Evolutionary conservation across 2,329 filamentous ascomycete species (phyloP).

Genomic region (Fusarium sp.): DNA sequence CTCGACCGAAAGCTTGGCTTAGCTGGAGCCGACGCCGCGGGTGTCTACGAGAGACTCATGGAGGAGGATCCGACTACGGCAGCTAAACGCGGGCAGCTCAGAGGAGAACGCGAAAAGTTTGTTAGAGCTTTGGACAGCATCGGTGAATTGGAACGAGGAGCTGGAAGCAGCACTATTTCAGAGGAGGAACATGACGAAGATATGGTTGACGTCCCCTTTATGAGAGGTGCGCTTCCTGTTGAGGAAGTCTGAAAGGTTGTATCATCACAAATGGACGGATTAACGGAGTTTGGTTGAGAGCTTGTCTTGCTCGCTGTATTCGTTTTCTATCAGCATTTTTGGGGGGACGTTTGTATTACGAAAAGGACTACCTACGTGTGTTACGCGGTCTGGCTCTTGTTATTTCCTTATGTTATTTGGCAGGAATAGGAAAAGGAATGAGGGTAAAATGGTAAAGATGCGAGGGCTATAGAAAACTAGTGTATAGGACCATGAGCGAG

Average conservation of each 20-base stretch:
- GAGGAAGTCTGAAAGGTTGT: conserved; percentile 38
- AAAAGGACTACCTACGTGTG: neutral
- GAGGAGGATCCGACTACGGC: conserved; percentile 64
- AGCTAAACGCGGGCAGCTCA: conserved; percentile 58
- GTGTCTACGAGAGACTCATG: conserved; percentile 62
- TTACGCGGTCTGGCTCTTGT: conserved; percentile 10
- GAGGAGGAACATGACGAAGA: conserved; percentile 38
- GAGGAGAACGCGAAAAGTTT: conserved; percentile 63
- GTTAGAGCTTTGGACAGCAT: conserved; percentile 64
- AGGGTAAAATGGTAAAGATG: neutral
- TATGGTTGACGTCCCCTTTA: conserved; percentile 27
- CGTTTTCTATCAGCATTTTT: conserved; percentile 1
- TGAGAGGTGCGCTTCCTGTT: conserved; percentile 45
- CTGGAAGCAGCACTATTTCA: conserved; percentile 37
- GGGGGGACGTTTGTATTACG: neutral
- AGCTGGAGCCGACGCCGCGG: conserved; percentile 47
- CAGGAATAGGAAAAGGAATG: conserved; percentile 24
- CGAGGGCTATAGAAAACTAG: neutral
- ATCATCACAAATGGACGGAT: neutral
- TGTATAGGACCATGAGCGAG: neutral
- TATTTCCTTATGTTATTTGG: conserved; percentile 5
- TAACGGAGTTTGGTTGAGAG: neutral
- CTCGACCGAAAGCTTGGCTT: conserved; percentile 63
- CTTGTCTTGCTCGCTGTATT: neutral
- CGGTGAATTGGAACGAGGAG: conserved; percentile 58